Conservation (phyloP, 164 flowering plant genomes). For the Dillenia turbinata region DNA sequence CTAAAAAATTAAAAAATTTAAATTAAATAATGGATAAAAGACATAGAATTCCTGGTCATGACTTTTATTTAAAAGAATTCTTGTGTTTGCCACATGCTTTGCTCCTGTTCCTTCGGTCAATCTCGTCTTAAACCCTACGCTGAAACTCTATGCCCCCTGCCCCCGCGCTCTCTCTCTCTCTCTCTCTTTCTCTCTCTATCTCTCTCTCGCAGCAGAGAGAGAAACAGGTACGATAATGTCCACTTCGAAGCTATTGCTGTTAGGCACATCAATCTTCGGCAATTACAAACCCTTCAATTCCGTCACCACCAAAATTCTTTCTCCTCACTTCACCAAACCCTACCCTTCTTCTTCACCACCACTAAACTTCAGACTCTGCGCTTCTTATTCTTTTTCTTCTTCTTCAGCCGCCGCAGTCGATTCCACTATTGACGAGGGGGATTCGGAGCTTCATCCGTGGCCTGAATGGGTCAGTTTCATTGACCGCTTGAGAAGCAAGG, state of each 20-base stretch:
- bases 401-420: conserved; percentile 20
- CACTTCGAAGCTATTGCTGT: conserved; percentile 23
- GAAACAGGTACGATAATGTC: conserved; percentile 5
- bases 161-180: neutral
- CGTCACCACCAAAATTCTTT: neutral
- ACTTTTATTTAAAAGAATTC: too few relatives aligned
- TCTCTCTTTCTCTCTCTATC: too few relatives aligned
- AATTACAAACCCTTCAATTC: conserved; percentile 12
- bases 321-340: conserved; percentile 9
- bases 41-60: too few relatives aligned
- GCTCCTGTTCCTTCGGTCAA: too few relatives aligned
- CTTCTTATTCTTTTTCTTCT: neutral
- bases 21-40: too few relatives aligned
- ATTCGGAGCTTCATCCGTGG: conserved; percentile 51
- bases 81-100: too few relatives aligned
- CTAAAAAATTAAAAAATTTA: too few relatives aligned
- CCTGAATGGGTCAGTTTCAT: conserved; percentile 74
- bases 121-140: too few relatives aligned
- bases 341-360: conserved; percentile 10
- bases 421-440: conserved; percentile 5
- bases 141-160: neutral
- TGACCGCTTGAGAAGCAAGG: conserved; percentile 53
- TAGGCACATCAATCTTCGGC: conserved; percentile 18
- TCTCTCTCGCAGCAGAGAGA: too few relatives aligned
- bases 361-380: neutral